Evolutionary conservation across 345 rosid genomes (phyloP), one percentile per base, ranked within the genome.

Genomic region (Citrus glauca): DNA sequence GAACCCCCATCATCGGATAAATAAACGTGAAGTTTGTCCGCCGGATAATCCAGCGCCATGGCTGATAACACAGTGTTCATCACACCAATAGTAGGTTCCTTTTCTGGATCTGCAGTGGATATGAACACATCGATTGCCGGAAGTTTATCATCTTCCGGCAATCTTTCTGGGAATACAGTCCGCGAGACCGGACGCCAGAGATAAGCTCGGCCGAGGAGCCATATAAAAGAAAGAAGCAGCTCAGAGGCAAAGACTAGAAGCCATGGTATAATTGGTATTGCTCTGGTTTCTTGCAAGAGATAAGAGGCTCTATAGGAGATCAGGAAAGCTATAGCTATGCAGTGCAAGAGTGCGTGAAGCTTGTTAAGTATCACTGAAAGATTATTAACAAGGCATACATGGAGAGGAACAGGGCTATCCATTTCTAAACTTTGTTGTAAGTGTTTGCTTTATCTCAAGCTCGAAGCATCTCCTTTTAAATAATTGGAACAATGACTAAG

Each of bases 61-160:
- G 81, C 87, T 1, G 91, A 88, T 28, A 88, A 22, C 24, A 82
- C 89, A 1, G 88, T 88, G 83, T 78, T 84, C 84, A 86, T 80
- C 50, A 88, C 87, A 57, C 69, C 81, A 42, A 83, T 10, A 2
- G 87, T 80, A 27, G 89, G 89, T 77, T 86, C 91, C 76, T 73
- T 88, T 30, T 53, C 50, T 2, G 83, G 88, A 50, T 84, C 86
- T 8, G 89, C 84, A 1, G 91, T 85, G 85, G 85, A 85, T 56
- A 88, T 78, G 61, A 86, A 80, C 78, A 86, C 87, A 28, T 88
- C 89, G 7, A 88, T 72, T 1, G 83, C 80, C 1, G 91, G 89
- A 38, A 86, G 83, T 19, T 84, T 32, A 10, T 68, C 25, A 8
- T 79, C 79, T 9, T 56, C 78, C 2, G 82, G 81, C 73, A 87